phyloP scores from a whole-genome alignment of 768 basidiomycete species.

The Phaeotremella skinneri region DNA sequence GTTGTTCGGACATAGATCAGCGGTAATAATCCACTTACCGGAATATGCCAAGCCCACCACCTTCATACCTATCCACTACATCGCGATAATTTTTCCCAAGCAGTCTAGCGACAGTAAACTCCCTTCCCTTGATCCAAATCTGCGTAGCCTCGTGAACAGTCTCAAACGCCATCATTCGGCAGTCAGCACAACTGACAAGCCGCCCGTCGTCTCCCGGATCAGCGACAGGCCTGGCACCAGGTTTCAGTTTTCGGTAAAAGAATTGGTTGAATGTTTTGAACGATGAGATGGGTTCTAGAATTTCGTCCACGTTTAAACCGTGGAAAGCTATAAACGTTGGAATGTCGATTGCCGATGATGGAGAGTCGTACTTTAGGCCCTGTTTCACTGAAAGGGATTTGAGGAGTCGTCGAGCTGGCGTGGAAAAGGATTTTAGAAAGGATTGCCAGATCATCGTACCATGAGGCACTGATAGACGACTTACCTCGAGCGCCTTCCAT shows the following conservation, averaged over 20 bases:
- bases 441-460: neutral
- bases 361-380: constrained; percentile 85
- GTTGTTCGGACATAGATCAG: neutral
- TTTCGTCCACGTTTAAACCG: constrained; percentile 74
- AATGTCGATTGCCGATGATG: constrained; percentile 80
- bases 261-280: constrained; percentile 94
- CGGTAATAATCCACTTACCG: constrained; percentile 51
- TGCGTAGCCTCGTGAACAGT: constrained; percentile 78
- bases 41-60: constrained; percentile 85
- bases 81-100: constrained; percentile 74
- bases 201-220: constrained; percentile 69
- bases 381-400: constrained; percentile 91
- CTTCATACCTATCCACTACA: constrained; percentile 67
- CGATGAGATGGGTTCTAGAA: constrained; percentile 73
- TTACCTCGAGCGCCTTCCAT: constrained; percentile 86
- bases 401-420: constrained; percentile 71
- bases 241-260: constrained; percentile 81
- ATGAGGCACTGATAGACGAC: constrained; percentile 34
- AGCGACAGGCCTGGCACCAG: constrained; percentile 72
- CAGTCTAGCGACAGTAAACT: constrained; percentile 76
- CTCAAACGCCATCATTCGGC: constrained; percentile 91
- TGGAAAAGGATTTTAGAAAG: constrained; percentile 1
- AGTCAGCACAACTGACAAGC: constrained; percentile 88
- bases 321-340: constrained; percentile 86
- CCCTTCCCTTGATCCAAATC: constrained; percentile 96